phyloP scores from a whole-genome alignment of 225 moss, liverwort and hornwort genomes.

The Pseudisothecium myosuroides region DNA sequence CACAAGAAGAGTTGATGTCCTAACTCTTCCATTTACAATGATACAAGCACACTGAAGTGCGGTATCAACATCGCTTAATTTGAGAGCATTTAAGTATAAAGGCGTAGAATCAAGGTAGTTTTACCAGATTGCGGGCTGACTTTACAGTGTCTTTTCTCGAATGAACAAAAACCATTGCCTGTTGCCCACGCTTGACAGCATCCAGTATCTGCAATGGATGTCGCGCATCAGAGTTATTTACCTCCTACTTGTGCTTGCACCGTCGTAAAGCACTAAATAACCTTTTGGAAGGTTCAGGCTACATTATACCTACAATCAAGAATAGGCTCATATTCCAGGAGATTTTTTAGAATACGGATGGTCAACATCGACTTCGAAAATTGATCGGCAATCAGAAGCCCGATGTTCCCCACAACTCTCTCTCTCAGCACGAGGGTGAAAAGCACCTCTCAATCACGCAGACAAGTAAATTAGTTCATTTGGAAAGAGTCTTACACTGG shows the following conservation, averaged over 20 bases:
- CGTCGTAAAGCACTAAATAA: neutral
- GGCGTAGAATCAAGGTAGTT: neutral
- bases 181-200: conserved; percentile 73
- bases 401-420: neutral
- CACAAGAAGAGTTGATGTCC: neutral
- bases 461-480: neutral
- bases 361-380: neutral
- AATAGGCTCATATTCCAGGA: neutral
- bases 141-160: conserved; percentile 98
- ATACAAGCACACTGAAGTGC: neutral
- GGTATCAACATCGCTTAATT: neutral
- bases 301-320: neutral
- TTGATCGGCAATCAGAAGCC: neutral
- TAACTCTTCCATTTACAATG: neutral
- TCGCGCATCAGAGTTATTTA: neutral
- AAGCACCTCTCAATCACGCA: neutral
- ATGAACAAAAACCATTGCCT: conserved; percentile 95
- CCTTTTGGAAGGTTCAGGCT: neutral
- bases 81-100: neutral
- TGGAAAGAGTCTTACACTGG: neutral
- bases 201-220: conserved; percentile 57
- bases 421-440: neutral
- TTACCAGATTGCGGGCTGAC: conserved; percentile 83
- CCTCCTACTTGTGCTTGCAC: neutral
- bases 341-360: neutral